phyloP scores from a whole-genome alignment of 305 asterid species.

The Salvia sclarea region DNA sequence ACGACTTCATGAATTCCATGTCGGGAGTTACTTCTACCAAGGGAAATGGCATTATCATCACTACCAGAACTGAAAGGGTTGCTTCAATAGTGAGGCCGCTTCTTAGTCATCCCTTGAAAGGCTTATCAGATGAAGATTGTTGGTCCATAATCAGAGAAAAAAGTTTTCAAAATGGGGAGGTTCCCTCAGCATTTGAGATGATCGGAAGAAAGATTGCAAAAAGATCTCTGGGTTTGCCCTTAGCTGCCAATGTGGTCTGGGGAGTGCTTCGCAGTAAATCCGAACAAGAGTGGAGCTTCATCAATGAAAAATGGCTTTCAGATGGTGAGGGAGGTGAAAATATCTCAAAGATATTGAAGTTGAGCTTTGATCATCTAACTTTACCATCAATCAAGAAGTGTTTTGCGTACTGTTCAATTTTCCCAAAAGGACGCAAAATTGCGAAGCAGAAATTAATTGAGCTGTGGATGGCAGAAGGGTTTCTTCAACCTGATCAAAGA shows the following conservation, averaged over 20 bases:
- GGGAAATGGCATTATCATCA: slow-evolving; percentile 32
- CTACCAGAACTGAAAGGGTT: slow-evolving; percentile 26
- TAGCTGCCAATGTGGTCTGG: slow-evolving; percentile 32
- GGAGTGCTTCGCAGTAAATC: not conserved
- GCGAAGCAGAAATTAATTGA: slow-evolving; percentile 26
- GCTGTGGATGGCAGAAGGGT: slow-evolving; percentile 43
- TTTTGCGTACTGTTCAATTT: slow-evolving; percentile 43
- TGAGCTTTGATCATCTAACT: slow-evolving; percentile 40
- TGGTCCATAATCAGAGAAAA: no score
- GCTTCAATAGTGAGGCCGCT: slow-evolving; percentile 11
- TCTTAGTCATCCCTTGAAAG: not conserved
- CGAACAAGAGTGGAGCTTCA: slow-evolving; percentile 2
- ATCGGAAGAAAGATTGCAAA: slow-evolving; percentile 16
- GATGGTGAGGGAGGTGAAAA: slow-evolving; percentile 2
- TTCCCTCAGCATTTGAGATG: not conserved
- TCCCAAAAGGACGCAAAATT: slow-evolving; percentile 17
- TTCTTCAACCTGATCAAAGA: not conserved
- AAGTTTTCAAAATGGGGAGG: not conserved
- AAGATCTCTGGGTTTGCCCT: not conserved
- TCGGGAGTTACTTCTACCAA: no score
- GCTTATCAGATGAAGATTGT: slow-evolving; percentile 18
- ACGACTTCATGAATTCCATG: slow-evolving; percentile 1
- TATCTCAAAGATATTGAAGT: slow-evolving; percentile 24
- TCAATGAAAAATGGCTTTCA: not conserved
- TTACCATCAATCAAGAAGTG: slow-evolving; percentile 35